Percentiles rank a stretch among this genome's conserved stretches.
Evolutionary conservation across 108 stramenopile species (phyloP).

Genomic region (Pseudonitzschia multistriata): DNA sequence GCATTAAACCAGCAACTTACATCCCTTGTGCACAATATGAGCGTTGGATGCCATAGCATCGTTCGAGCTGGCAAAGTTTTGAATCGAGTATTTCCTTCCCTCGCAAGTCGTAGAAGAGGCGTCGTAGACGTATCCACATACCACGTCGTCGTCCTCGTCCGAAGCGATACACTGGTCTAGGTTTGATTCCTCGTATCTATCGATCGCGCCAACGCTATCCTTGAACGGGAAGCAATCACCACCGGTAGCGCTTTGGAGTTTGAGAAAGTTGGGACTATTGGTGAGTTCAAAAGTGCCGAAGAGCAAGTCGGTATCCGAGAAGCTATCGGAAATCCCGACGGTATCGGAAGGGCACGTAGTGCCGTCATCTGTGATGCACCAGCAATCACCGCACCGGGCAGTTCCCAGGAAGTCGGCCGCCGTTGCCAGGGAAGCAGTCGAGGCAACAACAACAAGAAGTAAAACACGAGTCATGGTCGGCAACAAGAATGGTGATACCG

Average conservation of each 20-base stretch:
- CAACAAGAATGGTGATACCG: too few relatives aligned
- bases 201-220: constrained; percentile 14
- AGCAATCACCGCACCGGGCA: constrained; percentile 30
- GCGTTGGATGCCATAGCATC: constrained; percentile 23
- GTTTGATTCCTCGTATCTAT: constrained; percentile 12
- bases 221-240: constrained; percentile 29
- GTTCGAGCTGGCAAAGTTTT: constrained; percentile 18
- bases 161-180: constrained; percentile 14
- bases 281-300: constrained; percentile 7
- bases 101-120: constrained; percentile 15
- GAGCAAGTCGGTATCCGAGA: not conserved
- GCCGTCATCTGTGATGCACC: constrained; percentile 19
- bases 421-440: not conserved
- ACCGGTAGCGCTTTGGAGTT: constrained; percentile 18
- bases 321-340: constrained; percentile 16
- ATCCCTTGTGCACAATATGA: constrained; percentile 31
- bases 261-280: constrained; percentile 22
- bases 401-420: not conserved
- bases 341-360: constrained; percentile 22
- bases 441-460: not conserved
- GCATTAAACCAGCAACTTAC: not conserved
- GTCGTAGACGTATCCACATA: constrained; percentile 33
- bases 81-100: constrained; percentile 18
- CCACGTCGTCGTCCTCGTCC: not conserved
- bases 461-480: not conserved